Evolutionary conservation across 352 stramenopile species (phyloP).

Genomic region (Elongisporangium undulatum): DNA sequence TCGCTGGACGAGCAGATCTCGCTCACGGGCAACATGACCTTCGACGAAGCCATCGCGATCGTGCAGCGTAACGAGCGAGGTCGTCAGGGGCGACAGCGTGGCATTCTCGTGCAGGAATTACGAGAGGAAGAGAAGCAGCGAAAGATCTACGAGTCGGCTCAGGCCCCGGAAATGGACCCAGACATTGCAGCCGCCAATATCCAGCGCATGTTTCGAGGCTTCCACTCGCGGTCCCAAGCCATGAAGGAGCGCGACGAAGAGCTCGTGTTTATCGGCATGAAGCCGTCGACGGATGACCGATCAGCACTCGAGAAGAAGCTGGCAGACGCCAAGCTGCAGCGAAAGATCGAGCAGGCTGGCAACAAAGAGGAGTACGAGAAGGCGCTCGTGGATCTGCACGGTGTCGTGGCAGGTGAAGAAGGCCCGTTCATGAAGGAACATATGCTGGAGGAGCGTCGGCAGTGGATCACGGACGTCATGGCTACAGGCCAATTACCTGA

Average conservation of each 20-base stretch:
- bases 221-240: slow-evolving; percentile 60
- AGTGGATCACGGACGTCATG: slow-evolving; percentile 93
- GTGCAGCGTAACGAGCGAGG: slow-evolving; percentile 90
- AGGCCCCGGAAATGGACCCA: slow-evolving; percentile 77
- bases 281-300: slow-evolving; percentile 46
- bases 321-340: slow-evolving; percentile 67
- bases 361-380: slow-evolving; percentile 91
- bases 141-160: slow-evolving; percentile 67
- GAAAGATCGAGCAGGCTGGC: slow-evolving; percentile 88
- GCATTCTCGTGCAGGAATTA: slow-evolving; percentile 76
- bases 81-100: slow-evolving; percentile 84
- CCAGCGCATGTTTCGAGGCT: slow-evolving; percentile 89
- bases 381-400: slow-evolving; percentile 85
- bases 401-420: slow-evolving; percentile 80
- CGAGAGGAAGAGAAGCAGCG: slow-evolving; percentile 81
- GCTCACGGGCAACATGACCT: slow-evolving; percentile 21
- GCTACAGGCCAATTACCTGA: slow-evolving; percentile 81
- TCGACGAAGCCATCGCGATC: slow-evolving; percentile 84
- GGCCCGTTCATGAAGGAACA: slow-evolving; percentile 91
- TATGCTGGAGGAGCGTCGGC: slow-evolving; percentile 88
- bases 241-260: slow-evolving; percentile 71
- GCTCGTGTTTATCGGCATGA: slow-evolving; percentile 94
- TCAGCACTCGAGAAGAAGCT: slow-evolving; percentile 75
- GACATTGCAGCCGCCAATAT: slow-evolving; percentile 91
- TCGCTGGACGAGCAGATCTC: slow-evolving; percentile 33